Evolutionary conservation across 2,329 filamentous ascomycete species (phyloP).

Genomic region (Didymosphaeria variabile): DNA sequence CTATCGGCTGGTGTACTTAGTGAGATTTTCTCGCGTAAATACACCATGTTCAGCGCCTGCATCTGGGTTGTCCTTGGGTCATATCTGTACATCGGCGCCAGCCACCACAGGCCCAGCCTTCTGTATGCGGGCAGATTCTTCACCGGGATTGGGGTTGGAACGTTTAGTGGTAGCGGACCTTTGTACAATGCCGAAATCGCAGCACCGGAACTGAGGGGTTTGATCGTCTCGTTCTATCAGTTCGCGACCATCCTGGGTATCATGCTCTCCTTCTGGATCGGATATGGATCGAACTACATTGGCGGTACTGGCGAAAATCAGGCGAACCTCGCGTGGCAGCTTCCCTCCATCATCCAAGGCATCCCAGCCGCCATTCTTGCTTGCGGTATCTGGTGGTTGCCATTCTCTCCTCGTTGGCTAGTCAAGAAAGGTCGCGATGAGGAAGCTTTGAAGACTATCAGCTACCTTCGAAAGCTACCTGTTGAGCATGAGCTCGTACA

Average conservation of each 20-base stretch:
- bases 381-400: conserved; percentile 37
- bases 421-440: conserved; percentile 38
- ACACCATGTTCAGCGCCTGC: conserved; percentile 62
- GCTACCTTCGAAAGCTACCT: conserved; percentile 42
- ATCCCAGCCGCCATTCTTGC: conserved; percentile 36
- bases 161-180: conserved; percentile 57
- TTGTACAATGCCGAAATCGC: conserved; percentile 57
- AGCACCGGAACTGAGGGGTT: conserved; percentile 38
- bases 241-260: conserved; percentile 42
- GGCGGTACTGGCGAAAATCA: conserved; percentile 52
- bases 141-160: conserved; percentile 60
- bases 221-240: conserved; percentile 42
- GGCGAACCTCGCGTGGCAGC: conserved; percentile 36
- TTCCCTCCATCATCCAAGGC: conserved; percentile 39
- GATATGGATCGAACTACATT: conserved; percentile 49
- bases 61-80: conserved; percentile 51
- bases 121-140: conserved; percentile 61
- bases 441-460: conserved; percentile 30
- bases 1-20: conserved; percentile 59
- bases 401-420: conserved; percentile 38
- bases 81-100: conserved; percentile 58
- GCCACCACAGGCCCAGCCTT: conserved; percentile 49
- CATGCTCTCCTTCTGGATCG: conserved; percentile 45
- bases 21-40: conserved; percentile 61
- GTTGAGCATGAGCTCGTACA: conserved; percentile 49